phyloP scores from a whole-genome alignment of 2,329 filamentous ascomycete genomes.

The Reticulascus tulasneorum region DNA sequence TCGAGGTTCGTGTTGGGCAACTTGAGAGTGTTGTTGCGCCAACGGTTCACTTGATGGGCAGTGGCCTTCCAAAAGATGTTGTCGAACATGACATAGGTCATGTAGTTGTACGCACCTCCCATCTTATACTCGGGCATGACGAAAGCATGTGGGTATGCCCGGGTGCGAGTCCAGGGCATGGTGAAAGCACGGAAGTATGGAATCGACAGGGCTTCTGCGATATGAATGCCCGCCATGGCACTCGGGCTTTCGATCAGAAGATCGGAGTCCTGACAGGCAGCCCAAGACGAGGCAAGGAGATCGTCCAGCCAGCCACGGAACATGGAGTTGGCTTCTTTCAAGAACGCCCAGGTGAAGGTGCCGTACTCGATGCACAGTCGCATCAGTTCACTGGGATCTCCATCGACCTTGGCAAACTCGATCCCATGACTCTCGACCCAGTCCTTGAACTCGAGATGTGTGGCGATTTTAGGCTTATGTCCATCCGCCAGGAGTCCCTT shows the following conservation, averaged over 20 bases:
- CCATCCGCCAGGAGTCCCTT: conserved; percentile 86
- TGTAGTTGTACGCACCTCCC: conserved; percentile 91
- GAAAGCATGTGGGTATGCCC: conserved; percentile 95
- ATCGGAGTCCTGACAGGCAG: conserved; percentile 80
- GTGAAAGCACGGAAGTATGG: conserved; percentile 97
- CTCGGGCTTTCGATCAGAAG: conserved; percentile 92
- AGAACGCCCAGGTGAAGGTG: conserved; percentile 90
- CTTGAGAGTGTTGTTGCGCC: conserved; percentile 77
- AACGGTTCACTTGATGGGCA: conserved; percentile 84
- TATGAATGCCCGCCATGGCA: conserved; percentile 96
- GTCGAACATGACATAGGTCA: conserved; percentile 95
- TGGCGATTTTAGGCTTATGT: conserved; percentile 82
- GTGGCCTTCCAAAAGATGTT: conserved; percentile 96
- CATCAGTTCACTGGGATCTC: conserved; percentile 93
- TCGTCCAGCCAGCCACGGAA: conserved; percentile 96
- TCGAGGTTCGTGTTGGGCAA: conserved; percentile 79
- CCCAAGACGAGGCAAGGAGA: conserved; percentile 75
- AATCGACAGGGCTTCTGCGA: conserved; percentile 86
- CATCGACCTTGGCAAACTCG: conserved; percentile 82
- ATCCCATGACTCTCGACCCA: conserved; percentile 95
- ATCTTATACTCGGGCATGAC: conserved; percentile 89
- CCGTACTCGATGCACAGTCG: conserved; percentile 93
- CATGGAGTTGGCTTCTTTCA: conserved; percentile 79
- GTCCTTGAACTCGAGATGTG: conserved; percentile 80
- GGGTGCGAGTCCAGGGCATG: conserved; percentile 97